A percentile compares a stretch with the other conserved stretches of the same genome.
phyloP scores from a whole-genome alignment of 2,329 filamentous ascomycete species.

The Tricladium varicosporioides region DNA sequence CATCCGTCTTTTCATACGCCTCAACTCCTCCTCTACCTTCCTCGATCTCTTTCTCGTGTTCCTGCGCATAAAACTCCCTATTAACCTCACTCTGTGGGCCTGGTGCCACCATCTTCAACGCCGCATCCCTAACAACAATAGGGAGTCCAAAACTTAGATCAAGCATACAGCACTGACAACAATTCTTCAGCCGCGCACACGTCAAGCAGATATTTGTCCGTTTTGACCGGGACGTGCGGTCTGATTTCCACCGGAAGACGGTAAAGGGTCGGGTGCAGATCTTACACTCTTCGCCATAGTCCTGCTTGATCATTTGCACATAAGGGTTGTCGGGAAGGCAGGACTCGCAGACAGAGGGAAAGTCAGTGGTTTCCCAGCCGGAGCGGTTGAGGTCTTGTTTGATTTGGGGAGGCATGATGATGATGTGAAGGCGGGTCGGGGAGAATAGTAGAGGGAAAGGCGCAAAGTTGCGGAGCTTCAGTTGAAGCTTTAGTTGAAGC shows the following conservation, averaged over 20 bases:
- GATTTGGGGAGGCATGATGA: conserved; percentile 82
- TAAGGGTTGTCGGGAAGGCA: conserved; percentile 96
- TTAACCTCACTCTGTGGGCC: conserved; percentile 92
- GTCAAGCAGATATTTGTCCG: conserved; percentile 95
- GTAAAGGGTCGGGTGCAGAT: conserved; percentile 93
- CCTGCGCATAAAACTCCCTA: conserved; percentile 95
- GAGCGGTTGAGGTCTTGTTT: conserved; percentile 95
- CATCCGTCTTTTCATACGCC: conserved; percentile 94
- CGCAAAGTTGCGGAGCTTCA: background rate
- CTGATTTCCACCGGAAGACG: conserved; percentile 90
- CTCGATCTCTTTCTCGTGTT: conserved; percentile 93
- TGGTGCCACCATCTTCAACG: conserved; percentile 95
- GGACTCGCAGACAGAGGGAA: conserved; percentile 84
- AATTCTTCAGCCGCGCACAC: conserved; percentile 96
- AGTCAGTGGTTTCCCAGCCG: conserved; percentile 92
- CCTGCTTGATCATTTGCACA: conserved; percentile 98
- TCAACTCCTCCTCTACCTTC: conserved; percentile 83
- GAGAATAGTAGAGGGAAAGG: background rate
- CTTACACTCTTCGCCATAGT: conserved; percentile 73
- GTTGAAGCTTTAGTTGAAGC: background rate
- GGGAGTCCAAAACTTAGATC: conserved; percentile 94
- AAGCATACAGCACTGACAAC: conserved; percentile 98
- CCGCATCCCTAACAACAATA: conserved; percentile 91
- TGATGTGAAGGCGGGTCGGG: background rate
- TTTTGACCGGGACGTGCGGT: conserved; percentile 87